phyloP scores from a whole-genome alignment of 768 basidiomycete genomes.

The Ramaria sp. region DNA sequence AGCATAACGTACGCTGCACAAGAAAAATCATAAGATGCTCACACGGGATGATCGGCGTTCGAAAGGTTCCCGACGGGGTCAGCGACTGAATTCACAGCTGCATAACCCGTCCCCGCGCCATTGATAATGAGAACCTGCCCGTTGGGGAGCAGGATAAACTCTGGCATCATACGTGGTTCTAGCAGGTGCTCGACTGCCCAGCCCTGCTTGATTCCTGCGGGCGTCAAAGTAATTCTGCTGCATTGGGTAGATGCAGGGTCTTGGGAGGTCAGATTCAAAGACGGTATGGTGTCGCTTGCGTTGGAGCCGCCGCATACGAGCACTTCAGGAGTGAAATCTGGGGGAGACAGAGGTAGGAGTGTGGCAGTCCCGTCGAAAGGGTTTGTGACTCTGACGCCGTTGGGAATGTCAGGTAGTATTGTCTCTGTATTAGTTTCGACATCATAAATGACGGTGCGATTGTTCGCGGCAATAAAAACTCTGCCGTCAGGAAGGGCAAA shows the following conservation, averaged over 20 bases:
- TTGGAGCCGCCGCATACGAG: constrained; percentile 23
- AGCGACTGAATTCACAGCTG: constrained; percentile 40
- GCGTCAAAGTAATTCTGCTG: constrained; percentile 24
- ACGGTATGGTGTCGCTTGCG: constrained; percentile 11
- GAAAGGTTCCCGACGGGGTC: constrained; percentile 49
- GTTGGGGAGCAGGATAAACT: constrained; percentile 23
- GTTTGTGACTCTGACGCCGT: constrained; percentile 25
- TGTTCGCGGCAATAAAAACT: constrained; percentile 55
- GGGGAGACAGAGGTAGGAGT: constrained; percentile 21
- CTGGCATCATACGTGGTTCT: constrained; percentile 23
- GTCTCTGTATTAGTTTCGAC: constrained; percentile 24
- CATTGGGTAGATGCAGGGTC: constrained; percentile 25
- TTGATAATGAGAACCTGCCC: constrained; percentile 29
- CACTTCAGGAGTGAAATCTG: constrained; percentile 19
- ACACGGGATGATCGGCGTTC: constrained; percentile 27
- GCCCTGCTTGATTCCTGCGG: constrained; percentile 17
- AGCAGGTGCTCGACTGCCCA: constrained; percentile 27
- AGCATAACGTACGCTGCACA: neutral
- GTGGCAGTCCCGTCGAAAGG: constrained; percentile 20
- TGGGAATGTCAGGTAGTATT: constrained; percentile 25
- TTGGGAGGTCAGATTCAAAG: constrained; percentile 15
- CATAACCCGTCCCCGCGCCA: constrained; percentile 31
- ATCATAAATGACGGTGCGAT: constrained; percentile 38
- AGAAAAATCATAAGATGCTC: neutral
- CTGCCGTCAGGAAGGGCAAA: constrained; percentile 41